Conservation (phyloP, 106 monocot genomes). For the Dioscorea alata region DNA sequence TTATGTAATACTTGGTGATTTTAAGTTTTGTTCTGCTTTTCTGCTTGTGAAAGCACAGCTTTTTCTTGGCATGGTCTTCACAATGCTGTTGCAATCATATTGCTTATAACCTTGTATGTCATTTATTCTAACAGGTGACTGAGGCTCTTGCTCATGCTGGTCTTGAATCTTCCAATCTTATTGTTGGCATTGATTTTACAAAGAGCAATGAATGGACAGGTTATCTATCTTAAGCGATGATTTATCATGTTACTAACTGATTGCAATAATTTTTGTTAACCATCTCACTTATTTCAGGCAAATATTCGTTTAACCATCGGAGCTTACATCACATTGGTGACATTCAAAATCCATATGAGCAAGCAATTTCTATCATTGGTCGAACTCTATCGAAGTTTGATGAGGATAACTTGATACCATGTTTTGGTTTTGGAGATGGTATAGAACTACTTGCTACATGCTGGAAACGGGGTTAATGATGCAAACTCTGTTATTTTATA, state of each 20-base stretch:
- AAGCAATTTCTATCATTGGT: conserved; percentile 79
- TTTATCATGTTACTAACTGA: not conserved
- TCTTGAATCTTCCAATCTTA: conserved; percentile 78
- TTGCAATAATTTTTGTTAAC: not conserved
- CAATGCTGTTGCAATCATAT: too few species aligned
- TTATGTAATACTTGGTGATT: too few species aligned
- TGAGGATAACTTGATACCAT: conserved; percentile 80
- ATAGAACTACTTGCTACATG: not conserved
- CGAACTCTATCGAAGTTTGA: conserved; percentile 62
- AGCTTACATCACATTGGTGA: conserved; percentile 54
- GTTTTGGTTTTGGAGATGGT: conserved; percentile 94
- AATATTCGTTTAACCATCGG: conserved; percentile 44
- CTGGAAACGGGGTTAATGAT: too few species aligned
- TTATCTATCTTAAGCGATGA: conserved; percentile 7
- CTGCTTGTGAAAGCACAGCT: too few species aligned
- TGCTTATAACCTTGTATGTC: not conserved
- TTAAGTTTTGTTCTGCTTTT: too few species aligned
- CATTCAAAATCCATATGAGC: conserved; percentile 73
- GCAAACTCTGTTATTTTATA: not conserved
- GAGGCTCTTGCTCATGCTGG: conserved; percentile 64
- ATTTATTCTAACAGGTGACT: conserved; percentile 31
- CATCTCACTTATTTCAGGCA: conserved; percentile 21
- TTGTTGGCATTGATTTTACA: conserved; percentile 84
- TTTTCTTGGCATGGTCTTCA: too few species aligned
- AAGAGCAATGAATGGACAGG: conserved; percentile 97